Percentiles rank a stretch among this genome's conserved stretches.
Conservation (phyloP, 345 rosid species). For the Eucalyptus tenuipes region DNA sequence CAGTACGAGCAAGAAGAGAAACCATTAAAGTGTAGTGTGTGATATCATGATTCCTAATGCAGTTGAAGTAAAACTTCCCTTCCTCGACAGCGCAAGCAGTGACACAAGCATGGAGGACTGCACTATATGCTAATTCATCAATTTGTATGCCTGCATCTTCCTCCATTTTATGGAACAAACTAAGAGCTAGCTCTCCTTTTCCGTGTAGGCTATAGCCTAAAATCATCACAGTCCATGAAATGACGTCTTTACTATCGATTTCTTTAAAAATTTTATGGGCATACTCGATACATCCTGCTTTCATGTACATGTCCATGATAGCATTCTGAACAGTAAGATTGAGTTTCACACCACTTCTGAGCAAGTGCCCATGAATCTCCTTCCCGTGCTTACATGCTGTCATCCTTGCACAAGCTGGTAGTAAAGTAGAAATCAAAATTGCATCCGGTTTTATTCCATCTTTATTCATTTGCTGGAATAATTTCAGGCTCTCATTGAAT, state of each 20-base stretch:
- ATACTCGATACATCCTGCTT: slow-evolving; percentile 24
- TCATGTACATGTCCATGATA: slow-evolving; percentile 37
- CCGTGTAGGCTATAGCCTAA: slow-evolving; percentile 36
- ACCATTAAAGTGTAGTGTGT: slow-evolving; percentile 29
- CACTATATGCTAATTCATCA: slow-evolving; percentile 18
- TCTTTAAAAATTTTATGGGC: slow-evolving; percentile 17
- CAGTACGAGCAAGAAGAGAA: slow-evolving; percentile 25
- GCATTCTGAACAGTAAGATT: slow-evolving; percentile 26
- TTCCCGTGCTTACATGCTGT: slow-evolving; percentile 33
- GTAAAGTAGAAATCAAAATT: slow-evolving; percentile 15
- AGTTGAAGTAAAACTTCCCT: slow-evolving; percentile 24
- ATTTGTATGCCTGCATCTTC: slow-evolving; percentile 6
- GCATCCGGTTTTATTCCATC: slow-evolving; percentile 25
- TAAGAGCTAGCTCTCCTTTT: slow-evolving; percentile 26
- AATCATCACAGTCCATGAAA: slow-evolving; percentile 49
- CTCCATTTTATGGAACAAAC: slow-evolving; percentile 19
- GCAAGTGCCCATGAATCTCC: slow-evolving; percentile 34
- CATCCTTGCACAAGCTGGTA: slow-evolving; percentile 45
- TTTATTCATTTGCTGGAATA: slow-evolving; percentile 25
- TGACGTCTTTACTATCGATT: slow-evolving; percentile 19
- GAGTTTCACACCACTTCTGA: slow-evolving; percentile 20
- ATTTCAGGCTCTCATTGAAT: slow-evolving; percentile 33
- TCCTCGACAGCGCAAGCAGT: slow-evolving; percentile 23
- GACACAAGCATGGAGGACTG: slow-evolving; percentile 35
- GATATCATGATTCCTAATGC: slow-evolving; percentile 15